Percentiles rank a stretch among this genome's conserved stretches.
Conservation (phyloP, 1,284 basidiomycete species). For the Malassezia arunalokei region DNA sequence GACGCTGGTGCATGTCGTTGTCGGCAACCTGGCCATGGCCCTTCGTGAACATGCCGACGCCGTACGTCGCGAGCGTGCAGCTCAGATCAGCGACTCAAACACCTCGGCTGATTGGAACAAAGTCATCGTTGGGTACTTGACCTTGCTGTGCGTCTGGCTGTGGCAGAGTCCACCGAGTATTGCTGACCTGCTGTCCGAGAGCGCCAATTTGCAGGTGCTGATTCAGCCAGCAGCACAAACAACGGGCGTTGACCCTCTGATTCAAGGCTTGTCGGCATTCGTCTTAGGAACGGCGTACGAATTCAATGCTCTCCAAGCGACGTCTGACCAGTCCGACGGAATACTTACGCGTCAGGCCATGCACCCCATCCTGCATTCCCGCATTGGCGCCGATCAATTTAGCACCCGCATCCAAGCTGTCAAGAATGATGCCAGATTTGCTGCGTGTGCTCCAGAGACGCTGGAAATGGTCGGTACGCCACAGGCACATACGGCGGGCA, state of each 20-base stretch:
- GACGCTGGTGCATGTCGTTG: constrained; percentile 51
- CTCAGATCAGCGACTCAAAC: constrained; percentile 15
- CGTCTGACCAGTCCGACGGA: not conserved
- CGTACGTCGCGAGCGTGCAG: constrained; percentile 32
- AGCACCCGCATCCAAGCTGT: constrained; percentile 72
- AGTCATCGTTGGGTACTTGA: constrained; percentile 72
- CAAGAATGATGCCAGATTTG: constrained; percentile 82
- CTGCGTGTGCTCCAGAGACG: constrained; percentile 68
- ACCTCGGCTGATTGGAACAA: constrained; percentile 59
- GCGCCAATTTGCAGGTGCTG: constrained; percentile 63
- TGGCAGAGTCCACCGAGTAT: constrained; percentile 86
- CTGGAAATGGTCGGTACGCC: constrained; percentile 31
- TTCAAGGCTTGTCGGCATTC: constrained; percentile 83
- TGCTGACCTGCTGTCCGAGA: constrained; percentile 71
- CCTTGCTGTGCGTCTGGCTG: constrained; percentile 77
- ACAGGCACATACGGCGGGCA: not conserved
- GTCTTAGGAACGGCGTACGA: constrained; percentile 77
- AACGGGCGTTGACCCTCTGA: constrained; percentile 67
- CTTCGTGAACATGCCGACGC: constrained; percentile 50
- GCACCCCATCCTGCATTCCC: constrained; percentile 63
- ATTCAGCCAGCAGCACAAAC: constrained; percentile 88
- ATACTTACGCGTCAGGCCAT: constrained; percentile 28
- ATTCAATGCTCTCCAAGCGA: constrained; percentile 25
- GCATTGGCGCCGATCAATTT: constrained; percentile 72
- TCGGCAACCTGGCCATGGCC: constrained; percentile 57